Base-by-base conservation (phyloP, 371 early-diverging fungal genomes). In the Funneliformis caledonium region DNA sequence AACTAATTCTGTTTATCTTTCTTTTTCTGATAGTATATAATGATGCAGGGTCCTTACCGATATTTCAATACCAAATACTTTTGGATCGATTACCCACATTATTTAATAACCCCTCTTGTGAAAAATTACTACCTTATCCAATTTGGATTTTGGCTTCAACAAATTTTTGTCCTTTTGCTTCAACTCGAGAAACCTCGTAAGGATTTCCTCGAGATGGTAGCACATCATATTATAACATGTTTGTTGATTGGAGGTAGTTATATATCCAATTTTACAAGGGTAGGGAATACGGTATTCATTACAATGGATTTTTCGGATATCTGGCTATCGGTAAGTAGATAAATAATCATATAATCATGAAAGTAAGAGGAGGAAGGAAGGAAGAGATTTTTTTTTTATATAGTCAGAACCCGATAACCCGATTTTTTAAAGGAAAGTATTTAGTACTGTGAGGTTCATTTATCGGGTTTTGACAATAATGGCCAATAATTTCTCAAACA, bases 271-370 rank as follows among this genome's bases (percentile, higher is more conserved):
- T 92, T 93, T 65, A 93, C 94, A 14, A 88, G 93, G 26, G 88
- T 94, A 70, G 96, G 96, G 47, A 92, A 94, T 81, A 92, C 91
- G 2, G 91, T 96, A 33, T 89, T 95, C 68, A 90, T 92, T 56
- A 87, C 91, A 65, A 93, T 96, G 94, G 96, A 96, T 84, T 85
- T 94, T 69, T 88, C 94, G 31, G 96, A 96, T 82, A 91, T 96
- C 75, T 89, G 94, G 43, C 87, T 96, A 45, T 85, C 94, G n/a
- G 87, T 87, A 84, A 88, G 90, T 75, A 26, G 31, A 42, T 33
- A 37, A 56, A 33, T 73, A 59, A 59, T 59, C 59, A 59, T 0
- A 59, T 37, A 59, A 59, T 59, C 59, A 59, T 0, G 10, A 2
- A 59, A 59, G 0, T 59, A 59, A 59, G 19, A n/a, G n/a, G 59